Base-by-base conservation (phyloP, 192 early-diverging fungal species). In the Rhizoclosmatium sp. region DNA sequence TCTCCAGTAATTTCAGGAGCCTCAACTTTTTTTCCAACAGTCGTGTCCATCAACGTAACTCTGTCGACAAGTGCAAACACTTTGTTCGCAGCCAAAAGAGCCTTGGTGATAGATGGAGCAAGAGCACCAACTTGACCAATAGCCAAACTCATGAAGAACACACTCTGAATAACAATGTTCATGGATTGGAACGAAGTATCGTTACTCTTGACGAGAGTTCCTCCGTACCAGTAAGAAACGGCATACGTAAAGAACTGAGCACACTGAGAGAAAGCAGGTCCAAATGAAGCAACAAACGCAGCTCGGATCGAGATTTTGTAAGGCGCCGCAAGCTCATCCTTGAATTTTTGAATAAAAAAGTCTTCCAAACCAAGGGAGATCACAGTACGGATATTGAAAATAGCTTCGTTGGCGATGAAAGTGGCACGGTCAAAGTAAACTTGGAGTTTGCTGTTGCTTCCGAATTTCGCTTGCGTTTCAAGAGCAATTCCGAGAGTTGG, bases 301-400 rank as follows among this genome's bases (percentile, higher is more conserved):
- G 90, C 90, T 47, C 86, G 80, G 58, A 88, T 69, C 16, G 93
- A 91, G 23, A 89, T 85, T 41, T 87, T 82, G 79, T 95, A 91
- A 2, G 95, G 94, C 31, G 77, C 86, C 2, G 86, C 83, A 45
- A 92, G 91, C 59, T 92, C 90, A 14, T 81, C 75, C 23, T 83
- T 78, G 78, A 94, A 98, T 56, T 85, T 82, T 19, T 82, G 65
- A 71, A 91, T 91, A 70, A 98, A 94, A 21, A 85, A 83, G 44
- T 85, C 82, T 82, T 95, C 92, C 59, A 91, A 89, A 16, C 89
- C 93, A 45, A 98, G 87, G 4, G 94, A 86, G 45, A 93, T 89
- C 39, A 98, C 93, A 1, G 97, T 98, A 60, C 94, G 93, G 42
- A 98, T 93, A 69, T 93, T 92, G 21, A 89, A 82, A 45, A 97